Evolutionary conservation across 257 asterid species (phyloP).

Genomic region (Fraxinus cuspidata): DNA sequence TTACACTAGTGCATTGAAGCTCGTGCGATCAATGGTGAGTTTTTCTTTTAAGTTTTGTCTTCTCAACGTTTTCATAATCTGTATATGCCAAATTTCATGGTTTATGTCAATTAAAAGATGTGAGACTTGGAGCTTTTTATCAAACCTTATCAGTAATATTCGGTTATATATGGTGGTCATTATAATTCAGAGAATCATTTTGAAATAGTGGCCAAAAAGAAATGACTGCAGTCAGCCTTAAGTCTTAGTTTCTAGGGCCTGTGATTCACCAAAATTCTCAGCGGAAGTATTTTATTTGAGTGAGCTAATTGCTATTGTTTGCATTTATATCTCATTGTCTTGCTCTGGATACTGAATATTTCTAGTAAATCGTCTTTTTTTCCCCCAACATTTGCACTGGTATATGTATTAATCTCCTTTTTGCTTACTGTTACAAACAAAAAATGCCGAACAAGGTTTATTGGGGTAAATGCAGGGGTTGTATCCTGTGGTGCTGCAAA

Average conservation of each 20-base stretch:
- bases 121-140: slow-evolving; percentile 13
- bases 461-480: neutral
- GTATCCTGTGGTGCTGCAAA: neutral
- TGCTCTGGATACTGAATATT: neutral
- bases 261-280: neutral
- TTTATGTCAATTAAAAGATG: slow-evolving; percentile 3
- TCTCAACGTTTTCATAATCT: slow-evolving; percentile 1
- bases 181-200: neutral
- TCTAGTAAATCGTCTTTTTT: neutral
- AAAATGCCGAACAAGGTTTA: neutral
- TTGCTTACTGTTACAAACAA: neutral
- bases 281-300: neutral
- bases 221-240: neutral
- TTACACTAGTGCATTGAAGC: slow-evolving; percentile 95
- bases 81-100: slow-evolving; percentile 1
- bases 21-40: slow-evolving; percentile 95
- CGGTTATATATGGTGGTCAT: neutral
- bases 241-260: neutral
- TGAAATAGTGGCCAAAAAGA: neutral
- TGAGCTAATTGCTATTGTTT: neutral
- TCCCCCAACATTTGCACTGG: neutral
- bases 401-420: neutral
- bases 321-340: neutral
- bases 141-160: neutral
- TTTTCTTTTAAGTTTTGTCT: slow-evolving; percentile 8